Percentiles rank a stretch among this genome's conserved stretches.
Evolutionary conservation across 352 stramenopile species (phyloP).

Genomic region (Globisporangium middletonii): DNA sequence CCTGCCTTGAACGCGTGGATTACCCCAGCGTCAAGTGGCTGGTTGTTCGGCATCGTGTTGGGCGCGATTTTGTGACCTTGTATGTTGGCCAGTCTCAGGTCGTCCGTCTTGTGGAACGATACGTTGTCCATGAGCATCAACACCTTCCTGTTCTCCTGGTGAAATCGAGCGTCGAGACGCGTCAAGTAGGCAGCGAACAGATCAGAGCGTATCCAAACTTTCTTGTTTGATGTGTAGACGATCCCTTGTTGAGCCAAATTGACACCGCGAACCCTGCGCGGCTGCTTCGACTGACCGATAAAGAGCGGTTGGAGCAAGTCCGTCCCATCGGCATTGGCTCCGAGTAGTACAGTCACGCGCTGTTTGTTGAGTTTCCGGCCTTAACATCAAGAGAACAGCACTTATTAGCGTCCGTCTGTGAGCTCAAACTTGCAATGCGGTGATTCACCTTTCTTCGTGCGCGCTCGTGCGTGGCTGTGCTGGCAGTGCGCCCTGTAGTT

Average conservation of each 20-base stretch:
- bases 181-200: not conserved
- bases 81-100: not conserved
- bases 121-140: conserved; percentile 1
- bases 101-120: conserved; percentile 1
- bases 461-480: too few species aligned
- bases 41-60: not conserved
- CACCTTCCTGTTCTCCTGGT: not conserved
- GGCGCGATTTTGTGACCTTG: not conserved
- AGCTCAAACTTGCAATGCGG: not conserved
- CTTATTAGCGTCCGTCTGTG: not conserved
- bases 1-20: not conserved
- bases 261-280: not conserved
- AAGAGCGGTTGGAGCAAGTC: not conserved
- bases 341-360: not conserved
- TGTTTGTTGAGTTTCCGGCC: conserved; percentile 1
- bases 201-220: not conserved
- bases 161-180: not conserved
- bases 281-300: not conserved
- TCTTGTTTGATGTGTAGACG: not conserved
- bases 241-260: not conserved
- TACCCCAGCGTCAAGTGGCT: not conserved
- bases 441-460: too few species aligned
- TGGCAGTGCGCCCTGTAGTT: not conserved
- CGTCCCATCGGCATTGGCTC: not conserved
- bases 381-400: not conserved